Evolutionary conservation across 441 rosid species (phyloP), one percentile per base, ranked within the genome.

Genomic region (Manihot esculenta): DNA sequence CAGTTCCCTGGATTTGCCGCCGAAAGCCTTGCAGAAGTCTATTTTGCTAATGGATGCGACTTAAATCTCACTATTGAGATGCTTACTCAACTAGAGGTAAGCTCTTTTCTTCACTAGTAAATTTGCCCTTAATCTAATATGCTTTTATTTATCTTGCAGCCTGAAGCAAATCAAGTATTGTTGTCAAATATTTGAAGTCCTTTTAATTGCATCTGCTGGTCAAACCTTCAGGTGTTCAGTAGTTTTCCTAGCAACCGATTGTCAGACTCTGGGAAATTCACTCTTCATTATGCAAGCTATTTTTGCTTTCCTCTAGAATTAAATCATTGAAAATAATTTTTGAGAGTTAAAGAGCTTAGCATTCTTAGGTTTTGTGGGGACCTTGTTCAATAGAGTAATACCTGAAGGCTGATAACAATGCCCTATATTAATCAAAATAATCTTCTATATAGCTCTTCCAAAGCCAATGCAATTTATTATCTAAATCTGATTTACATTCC

Each of bases 31-130:
- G 89, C 93, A 17, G 98, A 94, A 78, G 99, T 94, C 68, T 94
- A 85, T 81, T 83, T 80, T 76, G 97, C 99, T 62, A 92, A 86
- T 85, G 92, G 93, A 18, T 88, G 92, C 74, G 97, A 94, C 80
- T 76, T 94, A 78, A 89, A 85, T 69, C 82, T 89, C 79, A 94
- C 99, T 14, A 77, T 94, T 67, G 99, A 94, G 82, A 94, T 92
- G 94, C 97, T 94, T 68, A 92, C 93, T 74, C 98, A 90, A 80
- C 95, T 94, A 27, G 99, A 94, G 99, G 99, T 94, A 79, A 59
- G 66, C 68, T 66, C 76, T 53, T 68, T 27, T 24, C 55, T 66
- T 47, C 64, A 60, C 21, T 64, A 30, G 56, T 68, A 67, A 41
- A 8, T 74, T 67, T 61, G 35, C 50, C 48, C 65, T 48, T 63